Evolutionary conservation across 179 eudicot genomes (phyloP), one percentile per base, ranked within the genome.

Genomic region (Spergularia azorica): DNA sequence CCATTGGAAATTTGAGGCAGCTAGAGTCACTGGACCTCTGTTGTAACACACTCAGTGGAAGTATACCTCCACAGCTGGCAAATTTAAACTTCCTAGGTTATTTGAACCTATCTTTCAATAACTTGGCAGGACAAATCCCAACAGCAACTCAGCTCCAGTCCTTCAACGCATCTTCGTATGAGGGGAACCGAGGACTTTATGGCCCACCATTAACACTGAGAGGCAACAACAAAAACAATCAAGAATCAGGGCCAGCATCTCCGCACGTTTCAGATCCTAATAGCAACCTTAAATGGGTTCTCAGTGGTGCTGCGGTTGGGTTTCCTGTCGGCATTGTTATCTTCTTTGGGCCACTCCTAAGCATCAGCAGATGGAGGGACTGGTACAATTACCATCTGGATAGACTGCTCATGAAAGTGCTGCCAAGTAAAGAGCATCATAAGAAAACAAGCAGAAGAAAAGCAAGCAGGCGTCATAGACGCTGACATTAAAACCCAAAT

Each of bases 1-100:
- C 87, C 6, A 21, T 86, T 0, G 89, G 85, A 48, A 83, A 83
- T 3, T 48, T 89, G 56, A 63, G 26, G 9, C 78, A 80, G 72
- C 82, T 87, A 0, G 88, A 83, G 65, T 82, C 90, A 18, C 20
- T 89, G 69, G 92, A 89, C 75, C 67, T 82, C 43, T 63, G 76
- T 5, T 70, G 50, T 3, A 82, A 78, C 13, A 8, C 54, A 51
- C 74, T 87, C 38, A 83, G 70, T 32, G 90, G 90, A 50, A 63
- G 38, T 13, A 87, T 87, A 46, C 90, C 90, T 26, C 38, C 63
- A 36, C 80, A 73, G 26, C 84, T 87, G 9, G 64, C 67, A 50
- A 65, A 57, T 52, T 74, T 82, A 12, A 70, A 69, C 65, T 82
- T 73, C 72, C 75, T 78, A 0, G 46, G 0, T 5, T 41, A 41